Percentiles rank a stretch among this genome's conserved stretches.
These are phyloP conservation scores for Multifurca ochricompacta DNA, from an alignment of 768 basidiomycete genomes.

Conservation along the genomic window DNA sequence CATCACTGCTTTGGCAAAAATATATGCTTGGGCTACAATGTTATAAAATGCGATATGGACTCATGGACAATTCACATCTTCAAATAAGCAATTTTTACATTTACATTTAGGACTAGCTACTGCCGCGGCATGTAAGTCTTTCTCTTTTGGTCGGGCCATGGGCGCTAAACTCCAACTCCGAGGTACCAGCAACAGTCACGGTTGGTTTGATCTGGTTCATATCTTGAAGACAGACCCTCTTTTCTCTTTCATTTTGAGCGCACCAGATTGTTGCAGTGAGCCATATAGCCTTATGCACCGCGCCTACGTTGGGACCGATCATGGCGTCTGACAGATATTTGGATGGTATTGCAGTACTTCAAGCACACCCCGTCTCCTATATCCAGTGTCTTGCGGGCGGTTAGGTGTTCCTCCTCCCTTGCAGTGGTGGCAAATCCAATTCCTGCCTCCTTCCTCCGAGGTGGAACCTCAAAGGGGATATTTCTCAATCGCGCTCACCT, in stretches of 20 bases:
- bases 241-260: neutral
- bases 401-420: constrained; percentile 6
- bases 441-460: constrained; percentile 48
- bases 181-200: too few species aligned
- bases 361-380: neutral
- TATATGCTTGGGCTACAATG: too few species aligned
- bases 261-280: constrained; percentile 6
- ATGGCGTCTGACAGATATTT: neutral
- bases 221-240: too few species aligned
- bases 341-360: neutral
- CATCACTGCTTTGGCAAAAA: too few species aligned
- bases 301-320: neutral
- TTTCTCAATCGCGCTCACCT: constrained; percentile 51
- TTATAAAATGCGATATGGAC: too few species aligned
- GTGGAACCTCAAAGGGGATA: constrained; percentile 74
- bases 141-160: too few species aligned
- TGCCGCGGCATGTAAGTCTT: too few species aligned
- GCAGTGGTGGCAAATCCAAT: constrained; percentile 27
- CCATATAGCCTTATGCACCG: neutral
- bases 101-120: too few species aligned
- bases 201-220: too few species aligned
- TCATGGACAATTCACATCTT: too few species aligned
- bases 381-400: neutral
- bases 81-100: too few species aligned
- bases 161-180: too few species aligned